Evolutionary conservation across 2,329 filamentous ascomycete species (phyloP).

Genomic region (Fusarium sp.): DNA sequence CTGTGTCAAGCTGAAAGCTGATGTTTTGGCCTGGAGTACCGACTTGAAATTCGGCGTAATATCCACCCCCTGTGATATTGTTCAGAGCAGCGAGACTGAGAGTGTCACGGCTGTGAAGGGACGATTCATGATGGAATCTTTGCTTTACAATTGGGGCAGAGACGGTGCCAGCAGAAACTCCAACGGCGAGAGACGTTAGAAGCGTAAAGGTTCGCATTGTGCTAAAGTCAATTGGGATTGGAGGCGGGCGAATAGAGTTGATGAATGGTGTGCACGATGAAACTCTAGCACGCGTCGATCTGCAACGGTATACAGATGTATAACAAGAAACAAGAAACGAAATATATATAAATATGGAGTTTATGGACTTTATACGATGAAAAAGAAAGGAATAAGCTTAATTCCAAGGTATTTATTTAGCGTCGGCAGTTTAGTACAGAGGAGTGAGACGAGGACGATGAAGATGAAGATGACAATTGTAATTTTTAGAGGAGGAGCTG

Average conservation of each 20-base stretch:
- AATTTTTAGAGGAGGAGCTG: not conserved
- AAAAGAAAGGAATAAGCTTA: not conserved
- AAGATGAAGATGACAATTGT: not conserved
- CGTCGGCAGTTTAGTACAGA: not conserved
- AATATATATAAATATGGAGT: not conserved
- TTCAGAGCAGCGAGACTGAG: conserved; percentile 55
- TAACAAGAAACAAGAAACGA: not conserved
- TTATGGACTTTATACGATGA: no score
- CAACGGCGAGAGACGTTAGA: conserved; percentile 25
- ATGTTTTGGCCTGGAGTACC: conserved; percentile 66
- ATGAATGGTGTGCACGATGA: not conserved
- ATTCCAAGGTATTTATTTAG: not conserved
- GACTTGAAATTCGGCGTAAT: conserved; percentile 64
- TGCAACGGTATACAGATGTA: not conserved
- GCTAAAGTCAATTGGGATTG: not conserved
- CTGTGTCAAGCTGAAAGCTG: conserved; percentile 67
- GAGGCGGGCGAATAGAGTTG: not conserved
- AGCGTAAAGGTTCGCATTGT: conserved; percentile 32
- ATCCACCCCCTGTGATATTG: conserved; percentile 62
- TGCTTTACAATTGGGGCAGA: conserved; percentile 32
- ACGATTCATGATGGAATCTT: conserved; percentile 7
- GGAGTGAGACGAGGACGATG: not conserved
- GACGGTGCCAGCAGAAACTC: conserved; percentile 39
- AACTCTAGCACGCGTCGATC: not conserved
- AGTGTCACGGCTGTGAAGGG: conserved; percentile 39